phyloP scores from a whole-genome alignment of 768 basidiomycete genomes.

The Serendipita sp. region DNA sequence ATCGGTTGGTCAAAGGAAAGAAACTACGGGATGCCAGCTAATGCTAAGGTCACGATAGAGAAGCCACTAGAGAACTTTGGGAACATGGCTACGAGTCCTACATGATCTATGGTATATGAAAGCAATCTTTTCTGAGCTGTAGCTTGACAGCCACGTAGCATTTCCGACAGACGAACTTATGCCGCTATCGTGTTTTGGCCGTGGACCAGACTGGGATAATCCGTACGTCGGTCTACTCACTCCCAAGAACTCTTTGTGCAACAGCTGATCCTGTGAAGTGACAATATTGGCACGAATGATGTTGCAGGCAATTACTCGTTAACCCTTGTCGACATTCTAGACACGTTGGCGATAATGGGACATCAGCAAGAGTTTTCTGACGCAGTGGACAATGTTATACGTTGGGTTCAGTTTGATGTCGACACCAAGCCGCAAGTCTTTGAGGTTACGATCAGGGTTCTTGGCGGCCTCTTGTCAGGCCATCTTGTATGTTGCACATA shows the following conservation, averaged over 20 bases:
- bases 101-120: constrained; percentile 56
- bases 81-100: constrained; percentile 83
- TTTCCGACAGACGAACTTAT: constrained; percentile 83
- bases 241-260: neutral
- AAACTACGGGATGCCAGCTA: constrained; percentile 29
- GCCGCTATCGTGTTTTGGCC: constrained; percentile 72
- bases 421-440: constrained; percentile 97
- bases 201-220: constrained; percentile 75
- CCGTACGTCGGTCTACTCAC: constrained; percentile 37
- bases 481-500: constrained; percentile 34
- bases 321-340: constrained; percentile 42
- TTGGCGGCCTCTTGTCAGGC: constrained; percentile 79
- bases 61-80: constrained; percentile 64
- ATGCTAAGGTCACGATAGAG: constrained; percentile 25
- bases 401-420: constrained; percentile 79
- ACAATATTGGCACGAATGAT: constrained; percentile 73
- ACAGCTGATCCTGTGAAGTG: constrained; percentile 22
- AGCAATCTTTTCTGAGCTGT: neutral
- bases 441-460: constrained; percentile 86
- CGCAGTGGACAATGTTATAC: constrained; percentile 70
- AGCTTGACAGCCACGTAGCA: constrained; percentile 28
- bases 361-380: constrained; percentile 64
- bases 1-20: constrained; percentile 37
- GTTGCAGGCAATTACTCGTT: constrained; percentile 89
- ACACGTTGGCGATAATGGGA: constrained; percentile 77